These are phyloP conservation scores for Salvia sclarea DNA, from an alignment of 305 asterid species.

Conservation along the genomic window DNA sequence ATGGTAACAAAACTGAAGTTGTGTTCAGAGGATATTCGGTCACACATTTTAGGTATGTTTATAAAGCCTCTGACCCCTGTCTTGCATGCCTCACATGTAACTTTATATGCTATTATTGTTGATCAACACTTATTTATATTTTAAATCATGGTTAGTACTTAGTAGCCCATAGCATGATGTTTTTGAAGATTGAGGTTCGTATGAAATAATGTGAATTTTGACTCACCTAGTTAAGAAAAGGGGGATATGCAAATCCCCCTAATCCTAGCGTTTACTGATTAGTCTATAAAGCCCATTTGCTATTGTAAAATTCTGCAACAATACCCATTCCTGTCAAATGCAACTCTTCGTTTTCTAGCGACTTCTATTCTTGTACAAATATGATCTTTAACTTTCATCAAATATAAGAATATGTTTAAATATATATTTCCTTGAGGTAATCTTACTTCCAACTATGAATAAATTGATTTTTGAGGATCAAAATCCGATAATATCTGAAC, in stretches of 20 bases:
- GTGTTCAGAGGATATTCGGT: conserved; percentile 86
- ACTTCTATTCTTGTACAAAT: too few relatives aligned
- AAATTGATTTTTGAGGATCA: neutral
- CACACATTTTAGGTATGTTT: conserved; percentile 84
- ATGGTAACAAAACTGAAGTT: conserved; percentile 55
- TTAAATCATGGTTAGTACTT: neutral
- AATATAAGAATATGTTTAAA: too few relatives aligned
- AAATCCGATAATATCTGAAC: neutral
- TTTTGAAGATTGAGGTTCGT: conserved; percentile 3
- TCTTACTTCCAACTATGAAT: too few relatives aligned
- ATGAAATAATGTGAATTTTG: neutral
- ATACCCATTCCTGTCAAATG: too few relatives aligned
- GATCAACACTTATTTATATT: neutral
- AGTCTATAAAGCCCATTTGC: too few relatives aligned
- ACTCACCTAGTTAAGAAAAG: neutral
- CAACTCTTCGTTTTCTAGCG: too few relatives aligned
- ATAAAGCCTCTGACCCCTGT: neutral
- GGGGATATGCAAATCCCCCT: neutral
- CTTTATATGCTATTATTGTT: neutral
- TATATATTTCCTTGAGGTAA: too few relatives aligned
- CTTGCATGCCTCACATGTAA: conserved; percentile 2
- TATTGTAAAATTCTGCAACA: too few relatives aligned
- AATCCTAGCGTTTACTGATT: too few relatives aligned
- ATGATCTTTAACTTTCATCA: too few relatives aligned
- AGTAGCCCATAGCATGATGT: neutral